These are phyloP conservation scores for Cardiospermum halicacabum DNA, from an alignment of 345 rosid species.

Conservation along the genomic window DNA sequence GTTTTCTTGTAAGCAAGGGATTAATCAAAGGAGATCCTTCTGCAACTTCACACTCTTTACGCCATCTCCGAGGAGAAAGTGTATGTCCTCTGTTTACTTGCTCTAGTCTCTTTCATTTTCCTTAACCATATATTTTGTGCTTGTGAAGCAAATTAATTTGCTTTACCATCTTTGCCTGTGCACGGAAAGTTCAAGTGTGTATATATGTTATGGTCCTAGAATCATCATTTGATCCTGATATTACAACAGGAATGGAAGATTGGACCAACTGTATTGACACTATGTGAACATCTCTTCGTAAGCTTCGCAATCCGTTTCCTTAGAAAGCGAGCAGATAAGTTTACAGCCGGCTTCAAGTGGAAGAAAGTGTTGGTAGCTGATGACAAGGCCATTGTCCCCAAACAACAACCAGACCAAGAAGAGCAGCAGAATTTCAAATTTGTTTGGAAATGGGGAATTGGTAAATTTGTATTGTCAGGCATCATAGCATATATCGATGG, in stretches of 20 bases:
- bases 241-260: constrained; percentile 77
- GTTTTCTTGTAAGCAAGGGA: constrained; percentile 77
- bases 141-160: background rate
- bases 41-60: constrained; percentile 54
- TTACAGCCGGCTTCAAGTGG: constrained; percentile 30
- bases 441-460: constrained; percentile 73
- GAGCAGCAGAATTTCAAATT: constrained; percentile 36
- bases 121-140: background rate
- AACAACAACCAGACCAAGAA: constrained; percentile 13
- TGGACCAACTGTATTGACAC: constrained; percentile 69
- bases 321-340: constrained; percentile 51
- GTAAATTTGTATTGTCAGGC: constrained; percentile 63
- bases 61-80: constrained; percentile 66
- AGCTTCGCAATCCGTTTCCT: constrained; percentile 76
- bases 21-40: constrained; percentile 84
- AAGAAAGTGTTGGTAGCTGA: constrained; percentile 28
- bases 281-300: constrained; percentile 88
- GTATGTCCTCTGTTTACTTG: constrained; percentile 29
- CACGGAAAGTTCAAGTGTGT: background rate
- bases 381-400: constrained; percentile 33
- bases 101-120: background rate
- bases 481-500: constrained; percentile 86
- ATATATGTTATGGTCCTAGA: background rate
- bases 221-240: background rate
- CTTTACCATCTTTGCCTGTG: background rate